Evolutionary conservation across 768 basidiomycete genomes (phyloP).

Genomic region (Boletus subparvulus): DNA sequence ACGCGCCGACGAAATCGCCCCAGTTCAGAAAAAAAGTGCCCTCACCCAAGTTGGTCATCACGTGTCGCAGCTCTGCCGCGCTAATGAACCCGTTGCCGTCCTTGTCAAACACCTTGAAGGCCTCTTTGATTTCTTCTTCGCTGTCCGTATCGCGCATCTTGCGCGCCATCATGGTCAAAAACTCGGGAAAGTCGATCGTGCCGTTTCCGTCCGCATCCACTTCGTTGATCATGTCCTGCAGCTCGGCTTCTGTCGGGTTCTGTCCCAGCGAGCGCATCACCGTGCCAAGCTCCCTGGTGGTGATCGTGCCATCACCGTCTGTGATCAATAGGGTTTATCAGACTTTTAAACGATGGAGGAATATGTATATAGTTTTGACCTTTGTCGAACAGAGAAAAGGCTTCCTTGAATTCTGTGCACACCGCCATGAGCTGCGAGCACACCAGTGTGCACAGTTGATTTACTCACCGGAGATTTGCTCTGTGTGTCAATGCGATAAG

Average conservation of each 20-base stretch:
- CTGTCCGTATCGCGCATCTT: slow-evolving; percentile 91
- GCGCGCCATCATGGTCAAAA: slow-evolving; percentile 80
- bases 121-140: slow-evolving; percentile 94
- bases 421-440: slow-evolving; percentile 3
- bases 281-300: slow-evolving; percentile 85
- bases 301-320: slow-evolving; percentile 95
- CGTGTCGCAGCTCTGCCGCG: slow-evolving; percentile 81
- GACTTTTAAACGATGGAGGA: neutral
- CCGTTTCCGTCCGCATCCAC: slow-evolving; percentile 89
- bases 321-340: neutral
- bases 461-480: slow-evolving; percentile 84
- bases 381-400: slow-evolving; percentile 97
- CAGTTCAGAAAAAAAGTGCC: neutral
- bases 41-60: slow-evolving; percentile 88
- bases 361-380: slow-evolving; percentile 44
- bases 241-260: slow-evolving; percentile 89
- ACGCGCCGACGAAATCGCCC: neutral
- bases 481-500: slow-evolving; percentile 40
- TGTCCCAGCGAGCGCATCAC: slow-evolving; percentile 93
- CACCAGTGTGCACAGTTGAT: neutral
- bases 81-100: slow-evolving; percentile 91
- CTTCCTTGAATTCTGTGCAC: slow-evolving; percentile 93
- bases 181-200: slow-evolving; percentile 84
- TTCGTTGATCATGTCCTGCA: slow-evolving; percentile 96
- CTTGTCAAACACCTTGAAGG: slow-evolving; percentile 97